Evolutionary conservation across 73 alveolate genomes (phyloP).

Genomic region (Paramecium sexaurelia): DNA sequence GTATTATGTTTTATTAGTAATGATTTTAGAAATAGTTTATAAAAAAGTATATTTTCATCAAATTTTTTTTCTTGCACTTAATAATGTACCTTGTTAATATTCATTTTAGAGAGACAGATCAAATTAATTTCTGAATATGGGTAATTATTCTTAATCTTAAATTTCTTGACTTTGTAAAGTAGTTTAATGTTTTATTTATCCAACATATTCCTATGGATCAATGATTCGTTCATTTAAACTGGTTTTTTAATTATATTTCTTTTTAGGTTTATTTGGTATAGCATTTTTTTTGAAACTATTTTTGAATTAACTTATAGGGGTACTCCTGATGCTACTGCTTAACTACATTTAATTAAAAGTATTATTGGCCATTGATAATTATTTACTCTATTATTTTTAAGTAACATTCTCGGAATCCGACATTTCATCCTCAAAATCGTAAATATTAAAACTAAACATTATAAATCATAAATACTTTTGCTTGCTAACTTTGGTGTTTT

Average conservation of each 20-base stretch:
- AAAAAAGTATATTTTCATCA: not conserved
- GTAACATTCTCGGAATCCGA: not conserved
- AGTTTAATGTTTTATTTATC: not conserved
- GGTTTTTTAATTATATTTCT: not conserved
- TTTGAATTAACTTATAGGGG: not conserved
- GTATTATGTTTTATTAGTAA: too few species aligned
- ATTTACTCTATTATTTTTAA: not conserved
- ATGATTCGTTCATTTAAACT: not conserved
- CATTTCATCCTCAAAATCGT: not conserved
- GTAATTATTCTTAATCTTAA: not conserved
- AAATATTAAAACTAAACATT: not conserved
- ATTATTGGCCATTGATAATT: not conserved
- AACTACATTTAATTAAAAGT: not conserved
- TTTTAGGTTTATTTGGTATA: not conserved
- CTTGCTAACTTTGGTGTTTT: not conserved
- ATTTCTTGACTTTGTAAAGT: not conserved
- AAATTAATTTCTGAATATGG: not conserved
- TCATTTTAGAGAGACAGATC: conserved; percentile 1
- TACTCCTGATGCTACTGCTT: not conserved
- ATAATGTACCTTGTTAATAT: not conserved
- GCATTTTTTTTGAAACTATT: not conserved
- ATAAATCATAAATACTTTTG: not conserved
- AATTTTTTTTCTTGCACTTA: not conserved
- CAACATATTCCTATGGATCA: not conserved
- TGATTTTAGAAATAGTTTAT: too few species aligned